Conservation (phyloP, 2,329 filamentous ascomycete genomes). For the Tolypocladium guangdongense region DNA sequence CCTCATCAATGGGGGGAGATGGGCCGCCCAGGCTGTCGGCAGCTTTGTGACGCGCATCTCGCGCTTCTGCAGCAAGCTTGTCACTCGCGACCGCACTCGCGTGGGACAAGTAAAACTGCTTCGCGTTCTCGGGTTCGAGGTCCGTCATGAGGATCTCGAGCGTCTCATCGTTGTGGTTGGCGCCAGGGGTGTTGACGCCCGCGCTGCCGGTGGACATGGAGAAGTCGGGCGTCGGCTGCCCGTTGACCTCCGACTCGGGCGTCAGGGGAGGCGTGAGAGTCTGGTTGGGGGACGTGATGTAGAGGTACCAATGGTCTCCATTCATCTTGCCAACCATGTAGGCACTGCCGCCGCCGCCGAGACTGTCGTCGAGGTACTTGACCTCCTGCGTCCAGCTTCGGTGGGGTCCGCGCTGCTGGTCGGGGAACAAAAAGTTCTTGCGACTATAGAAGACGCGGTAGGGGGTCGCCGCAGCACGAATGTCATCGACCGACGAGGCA, state of each 20-base stretch:
- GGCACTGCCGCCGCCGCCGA: constrained; percentile 83
- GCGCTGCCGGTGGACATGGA: constrained; percentile 43
- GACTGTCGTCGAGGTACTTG: constrained; percentile 81
- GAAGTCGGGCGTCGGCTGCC: constrained; percentile 25
- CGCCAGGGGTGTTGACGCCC: constrained; percentile 27
- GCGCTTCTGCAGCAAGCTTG: constrained; percentile 59
- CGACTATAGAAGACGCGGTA: constrained; percentile 98
- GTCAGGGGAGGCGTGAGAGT: constrained; percentile 73
- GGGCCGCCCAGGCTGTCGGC: constrained; percentile 49
- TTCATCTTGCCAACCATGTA: constrained; percentile 99
- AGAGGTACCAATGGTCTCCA: constrained; percentile 97
- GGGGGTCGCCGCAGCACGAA: constrained; percentile 69
- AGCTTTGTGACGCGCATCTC: constrained; percentile 50
- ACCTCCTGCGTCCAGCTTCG: constrained; percentile 97
- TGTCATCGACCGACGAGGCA: constrained; percentile 52
- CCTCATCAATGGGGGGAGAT: constrained; percentile 43
- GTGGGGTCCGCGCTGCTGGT: constrained; percentile 88
- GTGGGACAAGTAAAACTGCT: constrained; percentile 57
- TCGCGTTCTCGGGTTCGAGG: constrained; percentile 55
- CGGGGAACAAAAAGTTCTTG: constrained; percentile 95
- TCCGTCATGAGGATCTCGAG: constrained; percentile 65
- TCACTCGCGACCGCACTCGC: constrained; percentile 85
- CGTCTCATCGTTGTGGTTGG: constrained; percentile 59
- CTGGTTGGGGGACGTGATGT: constrained; percentile 80
- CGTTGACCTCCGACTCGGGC: constrained; percentile 41